Evolutionary conservation across 179 eudicot genomes (phyloP), one percentile per base, ranked within the genome.

Genomic region (Pouteria campechiana): DNA sequence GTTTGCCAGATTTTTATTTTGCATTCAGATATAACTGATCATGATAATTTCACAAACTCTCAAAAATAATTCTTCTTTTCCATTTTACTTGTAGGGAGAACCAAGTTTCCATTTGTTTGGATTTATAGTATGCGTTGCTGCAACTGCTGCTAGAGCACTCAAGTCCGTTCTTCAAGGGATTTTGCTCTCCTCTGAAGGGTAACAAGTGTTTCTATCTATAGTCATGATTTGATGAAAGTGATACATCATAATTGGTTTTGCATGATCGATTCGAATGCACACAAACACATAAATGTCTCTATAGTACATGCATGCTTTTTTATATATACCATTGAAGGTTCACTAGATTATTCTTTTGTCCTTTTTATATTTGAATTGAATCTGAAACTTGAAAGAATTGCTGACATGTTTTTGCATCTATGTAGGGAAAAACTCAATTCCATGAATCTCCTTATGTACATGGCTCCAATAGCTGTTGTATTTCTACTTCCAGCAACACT

Each of bases 351-450:
- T 17, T 9, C 17, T 13, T 37, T 10, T 18, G n/a, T 32, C 41
- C 1, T 20, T 6, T 22, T 23, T 23, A 14, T 24, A n/a, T 30
- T 22, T 32, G 17, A 10, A 7, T 49, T 47, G 17, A 7, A 14
- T 24, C 9, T 9, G 20, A 16, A 29, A 37, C 30, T 24, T 19
- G 14, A 17, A 20, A 25, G 58, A 15, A 52, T 45, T 32, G 2
- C 12, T 50, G 25, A 28, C 4, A 25, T 29, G 6, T 24, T 46
- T 41, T 55, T 14, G 19, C 37, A 46, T n/a, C n/a, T n/a, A n/a
- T n/a, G n/a, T n/a, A 85, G 88, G 79, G 93, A 81, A 57, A 82
- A 85, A 58, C 68, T 85, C 35, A 85, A 85, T 60, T 78, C 93
- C 25, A 85, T 85, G 93, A 85, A 85, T 60, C 87, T 85, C 48